A percentile compares a stretch with the other conserved stretches of the same genome.
Evolutionary conservation across 352 stramenopile species (phyloP).

Genomic region (Phytophthora chlamydospora): DNA sequence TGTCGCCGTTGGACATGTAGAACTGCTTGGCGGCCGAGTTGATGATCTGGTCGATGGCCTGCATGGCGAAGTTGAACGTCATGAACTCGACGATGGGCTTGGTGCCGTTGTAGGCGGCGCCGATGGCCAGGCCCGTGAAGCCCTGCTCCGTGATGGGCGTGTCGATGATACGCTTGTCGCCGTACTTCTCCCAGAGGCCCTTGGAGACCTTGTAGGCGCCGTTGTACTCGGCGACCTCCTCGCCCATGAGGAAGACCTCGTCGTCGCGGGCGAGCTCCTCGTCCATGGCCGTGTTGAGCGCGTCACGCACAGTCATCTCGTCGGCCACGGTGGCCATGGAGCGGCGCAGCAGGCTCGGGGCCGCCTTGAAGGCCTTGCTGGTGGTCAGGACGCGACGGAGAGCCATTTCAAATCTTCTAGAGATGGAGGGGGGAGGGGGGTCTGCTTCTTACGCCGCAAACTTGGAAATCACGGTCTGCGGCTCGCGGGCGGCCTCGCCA

Average conservation of each 20-base stretch:
- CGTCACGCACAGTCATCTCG: constrained; percentile 97
- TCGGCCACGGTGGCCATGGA: constrained; percentile 77
- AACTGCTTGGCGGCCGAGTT: constrained; percentile 99
- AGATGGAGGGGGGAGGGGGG: constrained; percentile 10
- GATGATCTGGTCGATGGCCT: constrained; percentile 99
- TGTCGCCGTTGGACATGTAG: constrained; percentile 99
- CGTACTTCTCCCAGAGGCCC: constrained; percentile 99
- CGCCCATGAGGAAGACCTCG: constrained; percentile 94
- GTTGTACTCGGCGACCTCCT: constrained; percentile 99
- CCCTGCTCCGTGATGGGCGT: constrained; percentile 99
- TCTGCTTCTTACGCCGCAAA: constrained; percentile 40
- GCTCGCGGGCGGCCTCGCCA: constrained; percentile 13
- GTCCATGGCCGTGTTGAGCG: constrained; percentile 98
- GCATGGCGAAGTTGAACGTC: constrained; percentile 99
- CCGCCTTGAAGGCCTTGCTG: constrained; percentile 39
- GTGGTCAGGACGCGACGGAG: constrained; percentile 59
- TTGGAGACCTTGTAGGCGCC: constrained; percentile 99
- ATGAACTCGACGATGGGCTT: constrained; percentile 99
- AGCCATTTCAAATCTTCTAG: constrained; percentile 42
- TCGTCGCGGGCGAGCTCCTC: constrained; percentile 99
- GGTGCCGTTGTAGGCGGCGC: constrained; percentile 96
- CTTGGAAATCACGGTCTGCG: constrained; percentile 33
- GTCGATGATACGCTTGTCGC: constrained; percentile 99
- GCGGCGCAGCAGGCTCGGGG: constrained; percentile 50
- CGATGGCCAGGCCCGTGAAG: constrained; percentile 94